Evolutionary conservation across 1,284 basidiomycete species (phyloP).

Genomic region (Ganoderma sinense): DNA sequence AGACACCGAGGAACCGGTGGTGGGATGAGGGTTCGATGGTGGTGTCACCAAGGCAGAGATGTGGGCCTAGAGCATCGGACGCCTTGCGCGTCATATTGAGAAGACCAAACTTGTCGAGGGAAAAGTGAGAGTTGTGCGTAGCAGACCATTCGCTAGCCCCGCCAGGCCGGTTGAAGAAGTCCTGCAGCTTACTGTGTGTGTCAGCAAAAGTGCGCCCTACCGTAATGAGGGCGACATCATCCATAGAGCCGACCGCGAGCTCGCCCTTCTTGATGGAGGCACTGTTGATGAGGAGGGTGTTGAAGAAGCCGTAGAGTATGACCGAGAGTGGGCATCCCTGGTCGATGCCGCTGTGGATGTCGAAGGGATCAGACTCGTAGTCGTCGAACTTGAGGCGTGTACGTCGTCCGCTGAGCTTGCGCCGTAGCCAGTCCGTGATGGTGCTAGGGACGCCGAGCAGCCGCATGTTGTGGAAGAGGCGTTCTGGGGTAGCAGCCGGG

Average conservation of each 20-base stretch:
- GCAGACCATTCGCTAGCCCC: too few species aligned
- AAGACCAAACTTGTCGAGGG: constrained; percentile 4
- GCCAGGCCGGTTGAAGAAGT: too few species aligned
- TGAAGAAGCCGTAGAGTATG: constrained; percentile 41
- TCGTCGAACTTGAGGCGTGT: constrained; percentile 42
- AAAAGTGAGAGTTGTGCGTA: too few species aligned
- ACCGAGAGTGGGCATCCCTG: constrained; percentile 42
- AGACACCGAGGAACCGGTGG: constrained; percentile 45
- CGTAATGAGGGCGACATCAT: constrained; percentile 33
- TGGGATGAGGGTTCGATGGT: constrained; percentile 20
- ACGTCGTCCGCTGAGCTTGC: constrained; percentile 30
- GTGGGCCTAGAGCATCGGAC: constrained; percentile 17
- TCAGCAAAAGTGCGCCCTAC: background rate
- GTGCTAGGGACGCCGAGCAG: constrained; percentile 36
- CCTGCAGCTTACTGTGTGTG: too few species aligned
- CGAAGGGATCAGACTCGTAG: constrained; percentile 32
- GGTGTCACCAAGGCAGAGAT: constrained; percentile 17
- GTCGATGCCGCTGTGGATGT: constrained; percentile 40
- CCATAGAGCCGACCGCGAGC: constrained; percentile 36
- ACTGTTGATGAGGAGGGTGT: constrained; percentile 35
- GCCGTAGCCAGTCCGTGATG: constrained; percentile 33
- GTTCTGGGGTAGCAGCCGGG: constrained; percentile 39
- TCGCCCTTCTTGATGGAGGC: constrained; percentile 24
- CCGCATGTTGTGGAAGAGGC: constrained; percentile 43
- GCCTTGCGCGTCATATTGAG: constrained; percentile 20